Evolutionary conservation across 2,329 filamentous ascomycete genomes (phyloP), one percentile per base, ranked within the genome.

Genomic region (Beauveria australis): DNA sequence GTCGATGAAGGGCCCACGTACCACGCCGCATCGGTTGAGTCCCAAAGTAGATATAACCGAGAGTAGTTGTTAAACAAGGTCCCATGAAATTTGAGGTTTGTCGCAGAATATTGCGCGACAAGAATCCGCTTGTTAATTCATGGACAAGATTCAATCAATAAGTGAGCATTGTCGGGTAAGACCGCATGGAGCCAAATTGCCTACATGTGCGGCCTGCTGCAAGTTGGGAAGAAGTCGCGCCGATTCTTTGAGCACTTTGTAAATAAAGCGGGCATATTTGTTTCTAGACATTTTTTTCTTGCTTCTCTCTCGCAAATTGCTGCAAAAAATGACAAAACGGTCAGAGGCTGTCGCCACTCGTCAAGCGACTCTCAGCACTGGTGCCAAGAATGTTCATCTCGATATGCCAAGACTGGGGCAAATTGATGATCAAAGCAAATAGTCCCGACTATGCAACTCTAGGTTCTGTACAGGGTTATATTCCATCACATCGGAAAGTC

Each of bases 41-140:
- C 46, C 47, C 4, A 51, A 59, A 59, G 56, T 33, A 59, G 56
- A 51, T 44, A 26, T 22, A 59, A 18, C 56, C 56, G 47, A 52
- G 16, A 48, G 54, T 8, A 30, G 41, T 18, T 14, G 5, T 5
- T 22, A 47, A 47, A 24, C 12, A 46, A 26, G 33, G 12, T 28
- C 12, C 4, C 33, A 37, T 47, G 44, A 26, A 46, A 3, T 26
- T 8, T 18, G 33, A 37, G 33, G 12, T 37, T 12, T 26, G 44
- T 3, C 22, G 10, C 44, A 22, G 5, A 14, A 47, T 24, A 47
- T 26, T 26, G 10, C 12, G 24, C 9, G 3, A 18, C 6, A 14
- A 12, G 44, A 26, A 24, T 9, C 44, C 44, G 12, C 19, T 12
- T 19, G 12, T 22, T 7, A 26, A 14, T 14, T 7, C 19, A 18